Evolutionary conservation across 2,329 filamentous ascomycete genomes (phyloP).

Genomic region (Leptographium wingfieldii): DNA sequence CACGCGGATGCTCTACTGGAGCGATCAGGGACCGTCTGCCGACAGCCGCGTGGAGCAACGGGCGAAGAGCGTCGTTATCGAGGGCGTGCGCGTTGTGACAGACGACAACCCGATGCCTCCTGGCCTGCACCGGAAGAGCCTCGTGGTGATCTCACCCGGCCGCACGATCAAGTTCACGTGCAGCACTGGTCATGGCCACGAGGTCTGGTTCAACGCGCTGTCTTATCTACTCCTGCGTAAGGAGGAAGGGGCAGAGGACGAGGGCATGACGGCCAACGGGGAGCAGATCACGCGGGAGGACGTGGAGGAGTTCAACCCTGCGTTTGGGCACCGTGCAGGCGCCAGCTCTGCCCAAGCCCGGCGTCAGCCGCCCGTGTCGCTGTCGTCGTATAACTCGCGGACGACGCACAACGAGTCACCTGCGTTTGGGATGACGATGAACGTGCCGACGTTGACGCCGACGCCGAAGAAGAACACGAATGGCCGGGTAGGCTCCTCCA

Average conservation of each 20-base stretch:
- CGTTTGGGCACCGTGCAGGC: constrained; percentile 23
- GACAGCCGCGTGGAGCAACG: constrained; percentile 63
- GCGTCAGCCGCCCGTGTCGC: constrained; percentile 44
- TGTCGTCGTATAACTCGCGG: constrained; percentile 72
- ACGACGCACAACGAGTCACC: constrained; percentile 56
- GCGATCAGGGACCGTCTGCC: constrained; percentile 70
- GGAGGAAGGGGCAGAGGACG: constrained; percentile 29
- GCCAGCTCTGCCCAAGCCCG: constrained; percentile 26
- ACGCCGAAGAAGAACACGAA: constrained; percentile 27
- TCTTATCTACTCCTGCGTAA: constrained; percentile 82
- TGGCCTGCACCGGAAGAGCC: constrained; percentile 84
- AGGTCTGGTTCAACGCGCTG: constrained; percentile 97
- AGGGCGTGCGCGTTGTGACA: constrained; percentile 79
- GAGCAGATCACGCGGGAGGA: constrained; percentile 48
- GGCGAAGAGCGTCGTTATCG: constrained; percentile 85
- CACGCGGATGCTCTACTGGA: constrained; percentile 94
- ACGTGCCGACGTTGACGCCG: constrained; percentile 43
- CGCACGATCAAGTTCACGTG: constrained; percentile 89
- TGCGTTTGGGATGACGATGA: constrained; percentile 32
- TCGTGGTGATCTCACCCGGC: constrained; percentile 80
- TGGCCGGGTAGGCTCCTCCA: constrained; percentile 16
- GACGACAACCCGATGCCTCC: constrained; percentile 95
- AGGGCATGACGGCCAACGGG: constrained; percentile 37
- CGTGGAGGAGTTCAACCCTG: constrained; percentile 72
- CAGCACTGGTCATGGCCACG: constrained; percentile 82